Percentiles rank a stretch among this genome's conserved stretches.
Evolutionary conservation across 1,139 yeast genomes (phyloP).

Genomic region (Yamadazyma pseudoaaseri): DNA sequence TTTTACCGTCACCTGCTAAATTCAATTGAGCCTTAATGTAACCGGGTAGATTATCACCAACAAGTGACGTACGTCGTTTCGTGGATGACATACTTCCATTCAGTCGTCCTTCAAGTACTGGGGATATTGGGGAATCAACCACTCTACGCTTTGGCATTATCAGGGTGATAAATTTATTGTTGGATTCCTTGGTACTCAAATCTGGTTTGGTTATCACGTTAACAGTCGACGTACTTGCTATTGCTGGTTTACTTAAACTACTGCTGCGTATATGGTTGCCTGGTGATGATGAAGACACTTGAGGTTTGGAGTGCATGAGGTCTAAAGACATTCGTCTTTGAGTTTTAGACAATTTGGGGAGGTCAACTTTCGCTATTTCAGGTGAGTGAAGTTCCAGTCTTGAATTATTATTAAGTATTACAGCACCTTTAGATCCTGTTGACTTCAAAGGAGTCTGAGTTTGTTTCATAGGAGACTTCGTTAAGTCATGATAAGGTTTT

Average conservation of each 20-base stretch:
- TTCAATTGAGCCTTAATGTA: conserved; percentile 36
- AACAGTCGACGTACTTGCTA: conserved; percentile 30
- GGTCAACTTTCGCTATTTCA: conserved; percentile 6
- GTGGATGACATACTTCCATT: not conserved
- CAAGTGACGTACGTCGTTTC: conserved; percentile 33
- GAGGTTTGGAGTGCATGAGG: conserved; percentile 23
- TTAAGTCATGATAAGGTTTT: conserved; percentile 13
- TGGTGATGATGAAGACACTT: not conserved
- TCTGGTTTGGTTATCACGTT: conserved; percentile 36
- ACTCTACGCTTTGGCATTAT: conserved; percentile 12
- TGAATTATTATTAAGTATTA: too few relatives aligned
- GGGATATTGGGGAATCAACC: not conserved
- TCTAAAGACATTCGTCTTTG: conserved; percentile 34
- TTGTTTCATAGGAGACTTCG: conserved; percentile 6
- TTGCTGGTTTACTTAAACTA: conserved; percentile 31
- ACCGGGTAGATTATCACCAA: conserved; percentile 38
- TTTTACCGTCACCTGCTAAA: conserved; percentile 3
- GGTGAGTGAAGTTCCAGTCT: too few relatives aligned
- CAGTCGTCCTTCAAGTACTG: too few relatives aligned
- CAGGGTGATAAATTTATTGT: conserved; percentile 9
- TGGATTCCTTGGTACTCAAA: not conserved
- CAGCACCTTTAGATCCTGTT: not conserved
- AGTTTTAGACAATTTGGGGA: conserved; percentile 23
- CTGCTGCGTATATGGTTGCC: conserved; percentile 12
- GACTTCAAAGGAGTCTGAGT: not conserved